Evolutionary conservation across 1,284 basidiomycete species (phyloP), one percentile per base, ranked within the genome.

Genomic region (Sporisorium graminicola): DNA sequence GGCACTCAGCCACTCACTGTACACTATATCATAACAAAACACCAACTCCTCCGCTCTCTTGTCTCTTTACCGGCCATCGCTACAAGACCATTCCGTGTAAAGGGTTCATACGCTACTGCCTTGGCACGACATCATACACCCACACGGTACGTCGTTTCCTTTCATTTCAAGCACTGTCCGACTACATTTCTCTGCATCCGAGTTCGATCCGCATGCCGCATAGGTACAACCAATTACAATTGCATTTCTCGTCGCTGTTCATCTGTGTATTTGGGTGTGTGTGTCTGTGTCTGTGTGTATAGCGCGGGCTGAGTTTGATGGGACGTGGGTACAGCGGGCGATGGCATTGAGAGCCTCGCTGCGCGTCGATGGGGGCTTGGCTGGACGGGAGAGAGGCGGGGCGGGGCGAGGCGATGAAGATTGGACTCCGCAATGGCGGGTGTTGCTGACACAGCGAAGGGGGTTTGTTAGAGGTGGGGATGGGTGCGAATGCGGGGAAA

Each of bases 191-290:
- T 31, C 44, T 47, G 68, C 68, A 71, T 71, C 62, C 44, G 8
- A 71, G 54, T 46, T 35, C 37, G 52, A n/a, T 59, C 27, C 69
- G 61, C 66, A 69, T 63, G 65, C 58, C 55, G 57, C 57, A 56
- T 26, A 42, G 58, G 49, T 14, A 31, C 40, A 31, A 10, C 14
- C 42, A 44, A 42, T 43, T 56, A 51, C 61, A 65, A 55, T 57
- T 37, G 47, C 50, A 29, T 37, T 51, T 44, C 22, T 52, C 42
- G 37, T 29, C 42, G 10, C 43, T 20, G 20, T 47, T 43, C 12
- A 3, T 27, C 22, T 22, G n/a, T n/a, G n/a, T n/a, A n/a, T n/a
- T n/a, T n/a, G n/a, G n/a, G n/a, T n/a, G n/a, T 50, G 33, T 40
- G 22, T 29, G 27, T 9, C 16, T 13, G 8, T 13, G 22, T 35